phyloP scores from a whole-genome alignment of 768 basidiomycete species.

The Tylopilus sp. region DNA sequence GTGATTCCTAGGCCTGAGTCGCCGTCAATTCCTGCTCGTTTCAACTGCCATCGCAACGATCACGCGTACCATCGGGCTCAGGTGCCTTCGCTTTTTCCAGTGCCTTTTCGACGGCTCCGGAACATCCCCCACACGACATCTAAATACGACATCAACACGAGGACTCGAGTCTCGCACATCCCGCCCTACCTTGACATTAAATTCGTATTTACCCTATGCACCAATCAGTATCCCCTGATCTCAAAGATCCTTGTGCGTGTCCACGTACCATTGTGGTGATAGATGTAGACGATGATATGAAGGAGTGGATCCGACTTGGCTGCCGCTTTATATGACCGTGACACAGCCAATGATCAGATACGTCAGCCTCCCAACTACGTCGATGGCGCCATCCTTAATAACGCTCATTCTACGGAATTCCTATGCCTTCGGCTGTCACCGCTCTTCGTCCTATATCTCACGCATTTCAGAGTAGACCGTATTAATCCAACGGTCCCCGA shows the following conservation, averaged over 20 bases:
- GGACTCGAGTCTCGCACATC: background rate
- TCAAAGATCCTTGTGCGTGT: background rate
- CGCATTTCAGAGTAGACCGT: too few relatives aligned
- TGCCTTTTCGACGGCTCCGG: constrained; percentile 74
- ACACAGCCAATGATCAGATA: too few relatives aligned
- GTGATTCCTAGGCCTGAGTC: constrained; percentile 24
- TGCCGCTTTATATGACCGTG: background rate
- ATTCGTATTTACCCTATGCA: constrained; percentile 50
- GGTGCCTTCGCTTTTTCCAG: constrained; percentile 65
- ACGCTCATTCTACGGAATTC: background rate
- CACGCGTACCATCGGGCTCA: constrained; percentile 23
- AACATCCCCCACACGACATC: constrained; percentile 90
- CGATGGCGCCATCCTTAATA: background rate
- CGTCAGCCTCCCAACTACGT: background rate
- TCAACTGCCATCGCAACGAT: background rate
- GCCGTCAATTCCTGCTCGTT: constrained; percentile 1
- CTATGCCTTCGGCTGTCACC: background rate
- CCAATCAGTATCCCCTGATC: constrained; percentile 1
- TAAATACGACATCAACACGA: constrained; percentile 23
- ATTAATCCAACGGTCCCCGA: too few relatives aligned
- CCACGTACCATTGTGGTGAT: constrained; percentile 22
- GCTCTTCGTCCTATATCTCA: constrained; percentile 11
- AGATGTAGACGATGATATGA: constrained; percentile 1
- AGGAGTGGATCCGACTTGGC: background rate
- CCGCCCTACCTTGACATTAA: constrained; percentile 78